Conservation (phyloP, 352 stramenopile genomes). For the Phytophthora citrophthora region DNA sequence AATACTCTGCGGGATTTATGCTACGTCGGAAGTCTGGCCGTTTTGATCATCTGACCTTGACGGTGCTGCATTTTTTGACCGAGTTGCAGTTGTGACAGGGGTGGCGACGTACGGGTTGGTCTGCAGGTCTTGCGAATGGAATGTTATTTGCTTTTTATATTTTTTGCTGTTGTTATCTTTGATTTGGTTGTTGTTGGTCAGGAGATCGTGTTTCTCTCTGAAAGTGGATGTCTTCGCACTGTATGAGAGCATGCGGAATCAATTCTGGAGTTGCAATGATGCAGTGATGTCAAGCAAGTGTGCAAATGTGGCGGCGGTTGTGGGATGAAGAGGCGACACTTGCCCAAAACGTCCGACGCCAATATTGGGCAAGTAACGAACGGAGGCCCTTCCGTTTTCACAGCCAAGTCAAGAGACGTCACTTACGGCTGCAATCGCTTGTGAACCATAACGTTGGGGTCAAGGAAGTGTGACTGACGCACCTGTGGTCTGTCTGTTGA, state of each 20-base stretch:
- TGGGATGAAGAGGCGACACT: constrained; percentile 23
- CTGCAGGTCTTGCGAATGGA: constrained; percentile 28
- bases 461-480: background rate
- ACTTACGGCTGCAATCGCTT: constrained; percentile 19
- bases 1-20: constrained; percentile 3
- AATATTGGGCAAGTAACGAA: constrained; percentile 40
- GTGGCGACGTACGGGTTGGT: background rate
- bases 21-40: background rate
- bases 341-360: constrained; percentile 17
- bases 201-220: constrained; percentile 4
- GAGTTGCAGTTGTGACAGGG: constrained; percentile 13
- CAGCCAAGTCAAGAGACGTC: constrained; percentile 1
- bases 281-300: constrained; percentile 6
- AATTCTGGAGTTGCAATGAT: constrained; percentile 15
- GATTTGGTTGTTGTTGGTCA: constrained; percentile 6
- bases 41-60: background rate
- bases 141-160: constrained; percentile 44
- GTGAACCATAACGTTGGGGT: constrained; percentile 5
- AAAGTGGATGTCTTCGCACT: constrained; percentile 2
- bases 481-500: background rate
- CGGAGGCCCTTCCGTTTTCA: constrained; percentile 16
- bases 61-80: constrained; percentile 15
- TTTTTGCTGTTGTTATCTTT: constrained; percentile 8
- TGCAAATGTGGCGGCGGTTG: constrained; percentile 17
- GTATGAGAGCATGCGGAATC: constrained; percentile 12